Base-by-base conservation (phyloP, 192 early-diverging fungal species). In the Coemansia sp. region DNA sequence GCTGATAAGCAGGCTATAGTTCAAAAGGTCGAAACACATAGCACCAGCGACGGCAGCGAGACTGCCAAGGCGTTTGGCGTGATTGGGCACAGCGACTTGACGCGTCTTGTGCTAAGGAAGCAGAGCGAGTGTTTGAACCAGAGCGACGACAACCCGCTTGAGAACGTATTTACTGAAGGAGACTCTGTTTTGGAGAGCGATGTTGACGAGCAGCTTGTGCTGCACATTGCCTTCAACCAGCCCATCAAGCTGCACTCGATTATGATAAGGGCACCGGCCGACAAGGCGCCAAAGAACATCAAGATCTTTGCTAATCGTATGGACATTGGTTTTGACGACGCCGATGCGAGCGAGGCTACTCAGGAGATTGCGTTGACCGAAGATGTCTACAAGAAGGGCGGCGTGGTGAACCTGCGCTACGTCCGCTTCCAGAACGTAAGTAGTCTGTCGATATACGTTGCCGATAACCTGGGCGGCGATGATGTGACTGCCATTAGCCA, bases 191-290 rank as follows among this genome's bases (percentile, higher is more conserved):
- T 98, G 44, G 91, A 98, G 69, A 90, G 87, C 74, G 95, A 98
- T 80, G 92, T 92, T 1, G 95, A 98, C 70, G 95, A 96, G 83
- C 95, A 98, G 63, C 74, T 98, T 40, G 88, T 98, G 36, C 83
- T 96, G 33, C 83, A 84, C 24, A 74, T 98, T 50, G 85, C 89
- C 19, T 98, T 98, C 68, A 94, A 91, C 70, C 92, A 95, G 82
- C 64, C 78, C 54, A 72, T 87, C 40, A 85, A 87, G 79, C 69
- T 82, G 22, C 81, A 85, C 53, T 83, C 82, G 10, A 62, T 87
- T 33, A 84, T 84, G 71, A 50, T 87, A 19, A 72, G 72, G 58
- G 83, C 80, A 3, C 76, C 74, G 41, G 33, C 58, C 8, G 90
- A 85, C 24, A 83, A 86, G 18, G 95, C 93, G 17, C 95, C 95